Percentiles rank a stretch among this genome's conserved stretches.
Evolutionary conservation across 257 asterid genomes (phyloP).

Genomic region (Solanum etuberosum): DNA sequence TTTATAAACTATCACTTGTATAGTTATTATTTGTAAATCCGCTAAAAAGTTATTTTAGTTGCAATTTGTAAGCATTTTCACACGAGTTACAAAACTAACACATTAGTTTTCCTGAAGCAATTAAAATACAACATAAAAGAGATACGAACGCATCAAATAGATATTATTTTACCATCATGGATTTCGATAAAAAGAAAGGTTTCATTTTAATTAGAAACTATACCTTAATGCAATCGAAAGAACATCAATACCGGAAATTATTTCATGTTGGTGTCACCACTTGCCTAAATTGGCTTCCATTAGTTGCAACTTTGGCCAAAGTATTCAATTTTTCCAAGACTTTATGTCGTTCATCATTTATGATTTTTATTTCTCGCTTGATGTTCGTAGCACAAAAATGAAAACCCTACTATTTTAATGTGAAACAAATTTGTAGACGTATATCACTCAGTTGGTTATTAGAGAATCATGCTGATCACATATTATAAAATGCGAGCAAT

Average conservation of each 20-base stretch:
- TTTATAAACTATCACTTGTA: background rate
- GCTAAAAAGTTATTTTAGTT: background rate
- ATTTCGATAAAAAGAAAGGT: background rate
- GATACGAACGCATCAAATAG: background rate
- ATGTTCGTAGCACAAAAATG: background rate
- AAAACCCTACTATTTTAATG: background rate
- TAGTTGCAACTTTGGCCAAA: background rate
- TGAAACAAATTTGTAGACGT: background rate
- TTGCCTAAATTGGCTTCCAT: background rate
- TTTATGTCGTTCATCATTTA: background rate
- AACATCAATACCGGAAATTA: background rate
- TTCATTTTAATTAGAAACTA: background rate
- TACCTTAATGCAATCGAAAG: background rate
- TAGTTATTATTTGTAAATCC: background rate
- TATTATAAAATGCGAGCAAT: background rate
- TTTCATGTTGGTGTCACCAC: background rate
- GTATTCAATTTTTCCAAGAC: background rate
- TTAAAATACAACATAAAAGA: background rate
- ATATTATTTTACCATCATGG: background rate
- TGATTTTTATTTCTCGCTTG: background rate
- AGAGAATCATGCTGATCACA: background rate
- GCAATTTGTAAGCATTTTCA: background rate
- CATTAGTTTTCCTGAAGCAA: background rate
- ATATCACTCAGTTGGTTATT: background rate
- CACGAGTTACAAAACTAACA: background rate